A percentile compares a stretch with the other conserved stretches of the same genome.
phyloP scores from a whole-genome alignment of 495 filamentous ascomycete species.

The Aspergillus avenaceus region DNA sequence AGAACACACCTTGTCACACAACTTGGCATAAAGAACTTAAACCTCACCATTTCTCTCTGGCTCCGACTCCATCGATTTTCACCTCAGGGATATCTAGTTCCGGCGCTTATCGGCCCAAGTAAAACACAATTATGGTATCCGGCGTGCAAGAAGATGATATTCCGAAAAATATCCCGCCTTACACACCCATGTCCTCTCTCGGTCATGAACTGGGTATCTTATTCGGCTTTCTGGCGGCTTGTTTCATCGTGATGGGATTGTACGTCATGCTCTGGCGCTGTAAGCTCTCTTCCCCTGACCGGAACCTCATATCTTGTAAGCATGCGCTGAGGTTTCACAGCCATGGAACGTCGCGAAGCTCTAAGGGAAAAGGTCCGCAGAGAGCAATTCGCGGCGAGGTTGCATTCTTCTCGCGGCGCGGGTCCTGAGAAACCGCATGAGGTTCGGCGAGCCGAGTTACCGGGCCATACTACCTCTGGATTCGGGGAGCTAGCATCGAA shows the following conservation, averaged over 20 bases:
- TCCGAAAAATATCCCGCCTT: conserved; percentile 21
- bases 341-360: conserved; percentile 32
- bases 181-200: conserved; percentile 28
- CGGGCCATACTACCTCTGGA: conserved; percentile 6
- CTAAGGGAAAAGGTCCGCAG: conserved; percentile 9
- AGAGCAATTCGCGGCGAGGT: conserved; percentile 12
- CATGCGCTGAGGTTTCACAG: conserved; percentile 2
- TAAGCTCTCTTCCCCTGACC: conserved; percentile 11
- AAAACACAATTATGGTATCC: background rate
- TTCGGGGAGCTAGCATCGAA: background rate
- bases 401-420: conserved; percentile 7
- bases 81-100: too few species aligned
- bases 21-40: background rate
- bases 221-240: conserved; percentile 37
- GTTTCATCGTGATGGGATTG: conserved; percentile 31
- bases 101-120: background rate
- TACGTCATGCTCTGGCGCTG: conserved; percentile 38
- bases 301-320: background rate
- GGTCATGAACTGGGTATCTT: conserved; percentile 40
- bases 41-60: background rate
- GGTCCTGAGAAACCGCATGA: conserved; percentile 27
- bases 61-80: background rate
- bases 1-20: background rate
- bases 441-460: conserved; percentile 18
- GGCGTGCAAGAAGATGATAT: background rate